Base-by-base conservation (phyloP, 345 rosid genomes). In the Carallia brachiata region DNA sequence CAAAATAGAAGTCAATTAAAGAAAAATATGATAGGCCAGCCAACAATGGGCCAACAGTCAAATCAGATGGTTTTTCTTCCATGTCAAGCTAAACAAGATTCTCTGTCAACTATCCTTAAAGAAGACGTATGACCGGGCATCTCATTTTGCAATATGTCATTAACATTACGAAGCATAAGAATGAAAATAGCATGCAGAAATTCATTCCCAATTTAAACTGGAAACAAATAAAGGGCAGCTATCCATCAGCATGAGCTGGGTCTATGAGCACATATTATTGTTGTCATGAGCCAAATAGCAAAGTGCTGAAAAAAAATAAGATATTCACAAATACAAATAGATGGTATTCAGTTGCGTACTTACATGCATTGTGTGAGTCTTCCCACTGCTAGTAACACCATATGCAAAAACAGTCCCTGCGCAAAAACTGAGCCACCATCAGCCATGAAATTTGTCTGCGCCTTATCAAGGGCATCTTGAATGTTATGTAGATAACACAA, bases 321-420 rank as follows among this genome's bases (percentile, higher is more conserved):
- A 65, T 0, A 52, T 37, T 56, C 27, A 12, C 37, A 52, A 58
- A 27, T 37, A 17, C 5, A 19, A 44, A 66, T 19, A 54, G 12
- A 66, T 12, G 37, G 57, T 44, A 58, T 67, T 53, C 63, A 59
- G 60, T 56, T 65, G 27, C 31, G 44, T 37, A 83, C 98, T 87
- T 89, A 90, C 95, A 71, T 92, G 98, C 98, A 92, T 92, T 57
- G 98, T 92, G 70, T 90, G 98, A 77, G 96, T 92, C 85, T 92
- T 92, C 73, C 98, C 96, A 66, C 96, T 92, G 61, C 98, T 92
- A 62, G 98, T 91, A 75, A 91, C 98, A 71, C 98, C 97, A 88
- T 94, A 94, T 19, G 98, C 98, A 89, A 94, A 94, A 52, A 94
- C 94, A 30, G 97, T 91, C 56, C 97, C 98, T 94, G 83, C 76